Conservation (phyloP, 495 filamentous ascomycete species). For the Aspergillus haitiensis region DNA sequence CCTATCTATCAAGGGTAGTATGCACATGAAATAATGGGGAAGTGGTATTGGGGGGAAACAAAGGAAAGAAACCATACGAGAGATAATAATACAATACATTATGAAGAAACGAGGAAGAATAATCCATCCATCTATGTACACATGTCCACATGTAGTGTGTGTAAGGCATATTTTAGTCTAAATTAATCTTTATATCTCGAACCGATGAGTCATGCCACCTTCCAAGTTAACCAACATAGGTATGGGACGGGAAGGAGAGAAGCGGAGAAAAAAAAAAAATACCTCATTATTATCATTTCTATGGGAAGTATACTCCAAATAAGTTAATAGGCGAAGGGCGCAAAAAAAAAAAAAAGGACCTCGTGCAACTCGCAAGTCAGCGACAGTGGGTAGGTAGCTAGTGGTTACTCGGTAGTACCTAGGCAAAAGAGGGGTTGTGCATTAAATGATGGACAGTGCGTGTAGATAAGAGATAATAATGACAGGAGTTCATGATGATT, state of each 20-base stretch:
- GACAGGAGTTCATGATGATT: not conserved
- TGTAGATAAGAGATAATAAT: not conserved
- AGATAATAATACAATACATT: no score
- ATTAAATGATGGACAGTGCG: not conserved
- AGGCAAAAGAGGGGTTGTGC: not conserved
- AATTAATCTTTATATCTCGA: not conserved
- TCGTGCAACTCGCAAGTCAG: not conserved
- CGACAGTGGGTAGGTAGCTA: not conserved
- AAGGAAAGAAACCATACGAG: no score
- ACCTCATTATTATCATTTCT: no score
- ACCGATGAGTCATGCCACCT: slow-evolving; percentile 1
- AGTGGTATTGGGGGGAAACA: no score
- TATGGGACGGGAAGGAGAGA: not conserved
- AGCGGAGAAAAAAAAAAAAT: not conserved
- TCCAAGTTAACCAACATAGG: not conserved
- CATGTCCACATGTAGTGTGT: no score
- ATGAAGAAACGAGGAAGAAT: no score
- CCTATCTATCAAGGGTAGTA: no score
- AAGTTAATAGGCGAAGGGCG: no score
- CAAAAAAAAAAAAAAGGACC: not conserved
- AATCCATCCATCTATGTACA: no score
- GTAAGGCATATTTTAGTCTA: not conserved
- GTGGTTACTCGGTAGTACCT: no score
- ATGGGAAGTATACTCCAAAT: no score
- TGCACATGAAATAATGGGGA: no score